These are phyloP conservation scores for Paracamarosporium sp. DNA, from an alignment of 2,329 filamentous ascomycete genomes.

Conservation along the genomic window DNA sequence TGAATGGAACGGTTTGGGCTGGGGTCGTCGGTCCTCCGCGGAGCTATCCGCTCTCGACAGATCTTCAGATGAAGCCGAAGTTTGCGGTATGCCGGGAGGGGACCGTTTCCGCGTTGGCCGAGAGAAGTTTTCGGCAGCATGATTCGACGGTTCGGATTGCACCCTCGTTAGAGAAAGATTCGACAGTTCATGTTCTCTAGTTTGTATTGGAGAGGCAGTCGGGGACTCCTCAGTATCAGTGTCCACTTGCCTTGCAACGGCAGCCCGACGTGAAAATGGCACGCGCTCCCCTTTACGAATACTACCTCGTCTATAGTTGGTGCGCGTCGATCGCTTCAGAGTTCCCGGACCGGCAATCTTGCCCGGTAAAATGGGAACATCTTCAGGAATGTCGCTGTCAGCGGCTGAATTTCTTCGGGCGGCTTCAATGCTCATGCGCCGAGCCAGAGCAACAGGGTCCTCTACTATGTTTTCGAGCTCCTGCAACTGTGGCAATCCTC, in stretches of 20 bases:
- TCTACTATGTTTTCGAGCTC: slow-evolving; percentile 82
- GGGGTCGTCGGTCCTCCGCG: slow-evolving; percentile 40
- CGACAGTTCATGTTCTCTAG: slow-evolving; percentile 29
- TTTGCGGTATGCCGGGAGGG: slow-evolving; percentile 24
- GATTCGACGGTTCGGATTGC: slow-evolving; percentile 71
- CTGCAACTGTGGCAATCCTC: slow-evolving; percentile 62
- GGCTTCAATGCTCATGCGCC: slow-evolving; percentile 68
- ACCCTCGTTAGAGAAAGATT: slow-evolving; percentile 66
- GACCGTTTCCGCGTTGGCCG: slow-evolving; percentile 54
- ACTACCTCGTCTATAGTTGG: slow-evolving; percentile 89
- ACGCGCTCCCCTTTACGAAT: slow-evolving; percentile 78
- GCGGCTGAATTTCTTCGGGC: slow-evolving; percentile 50
- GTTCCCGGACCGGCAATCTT: slow-evolving; percentile 76
- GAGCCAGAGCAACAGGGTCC: slow-evolving; percentile 75
- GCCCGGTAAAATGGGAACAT: slow-evolving; percentile 85
- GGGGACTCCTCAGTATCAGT: slow-evolving; percentile 63
- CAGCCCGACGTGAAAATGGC: slow-evolving; percentile 73
- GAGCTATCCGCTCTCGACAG: slow-evolving; percentile 21
- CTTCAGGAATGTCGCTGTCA: slow-evolving; percentile 61
- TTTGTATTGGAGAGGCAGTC: slow-evolving; percentile 56
- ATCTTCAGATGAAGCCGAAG: slow-evolving; percentile 35
- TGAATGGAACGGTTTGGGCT: slow-evolving; percentile 61
- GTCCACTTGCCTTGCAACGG: slow-evolving; percentile 67
- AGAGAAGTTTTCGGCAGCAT: slow-evolving; percentile 63
- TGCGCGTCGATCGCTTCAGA: slow-evolving; percentile 87